These are phyloP conservation scores for Mortierella alpina DNA, from an alignment of 192 early-diverging fungal genomes.

Conservation along the genomic window DNA sequence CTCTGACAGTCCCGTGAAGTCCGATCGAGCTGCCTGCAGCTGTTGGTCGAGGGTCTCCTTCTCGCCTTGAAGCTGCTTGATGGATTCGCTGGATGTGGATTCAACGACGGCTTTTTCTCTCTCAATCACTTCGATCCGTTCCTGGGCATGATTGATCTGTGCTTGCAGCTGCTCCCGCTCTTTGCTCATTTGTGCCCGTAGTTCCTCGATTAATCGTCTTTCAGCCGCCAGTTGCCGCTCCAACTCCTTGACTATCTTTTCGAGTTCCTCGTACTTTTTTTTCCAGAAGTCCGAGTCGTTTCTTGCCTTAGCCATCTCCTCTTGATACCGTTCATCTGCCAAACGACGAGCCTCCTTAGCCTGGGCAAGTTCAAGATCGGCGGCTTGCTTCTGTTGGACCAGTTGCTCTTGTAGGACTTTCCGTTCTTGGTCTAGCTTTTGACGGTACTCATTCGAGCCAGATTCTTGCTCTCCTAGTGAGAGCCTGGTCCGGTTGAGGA, in stretches of 20 bases:
- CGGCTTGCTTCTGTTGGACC: neutral
- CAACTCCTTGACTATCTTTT: conserved; percentile 17
- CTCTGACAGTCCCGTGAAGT: neutral
- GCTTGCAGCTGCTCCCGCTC: conserved; percentile 20
- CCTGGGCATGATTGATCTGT: conserved; percentile 9
- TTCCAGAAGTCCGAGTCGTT: conserved; percentile 26
- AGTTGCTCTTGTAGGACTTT: conserved; percentile 25
- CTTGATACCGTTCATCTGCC: neutral
- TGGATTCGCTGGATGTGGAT: neutral
- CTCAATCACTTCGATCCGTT: conserved; percentile 12
- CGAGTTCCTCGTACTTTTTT: conserved; percentile 20
- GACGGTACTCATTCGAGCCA: neutral
- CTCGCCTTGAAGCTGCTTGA: conserved; percentile 2
- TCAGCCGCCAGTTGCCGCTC: conserved; percentile 28
- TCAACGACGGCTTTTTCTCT: neutral
- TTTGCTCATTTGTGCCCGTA: conserved; percentile 12
- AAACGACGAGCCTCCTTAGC: neutral
- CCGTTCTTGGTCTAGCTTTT: conserved; percentile 14
- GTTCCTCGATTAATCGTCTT: conserved; percentile 12
- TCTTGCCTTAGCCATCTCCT: conserved; percentile 10
- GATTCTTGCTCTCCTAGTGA: conserved; percentile 36
- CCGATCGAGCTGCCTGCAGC: neutral
- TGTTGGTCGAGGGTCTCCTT: conserved; percentile 13
- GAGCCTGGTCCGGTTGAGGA: conserved; percentile 11
- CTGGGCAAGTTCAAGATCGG: conserved; percentile 6